A percentile compares a stretch with the other conserved stretches of the same genome.
These are phyloP conservation scores for Lactifluus echinatus DNA, from an alignment of 768 basidiomycete genomes.

Conservation along the genomic window DNA sequence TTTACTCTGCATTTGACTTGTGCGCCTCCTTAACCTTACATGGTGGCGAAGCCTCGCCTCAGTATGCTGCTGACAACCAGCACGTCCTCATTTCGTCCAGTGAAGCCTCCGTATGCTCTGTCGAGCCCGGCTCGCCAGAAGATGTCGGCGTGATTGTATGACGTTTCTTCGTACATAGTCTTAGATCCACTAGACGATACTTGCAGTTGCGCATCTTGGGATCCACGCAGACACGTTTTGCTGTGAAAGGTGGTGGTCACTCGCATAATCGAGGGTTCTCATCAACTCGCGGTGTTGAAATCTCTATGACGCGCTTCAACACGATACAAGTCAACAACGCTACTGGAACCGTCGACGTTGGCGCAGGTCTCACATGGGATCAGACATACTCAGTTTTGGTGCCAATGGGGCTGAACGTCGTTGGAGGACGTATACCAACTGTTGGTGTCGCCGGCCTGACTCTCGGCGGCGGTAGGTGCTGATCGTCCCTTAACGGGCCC, in stretches of 20 bases:
- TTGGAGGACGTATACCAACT: conserved; percentile 21
- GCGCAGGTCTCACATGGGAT: conserved; percentile 25
- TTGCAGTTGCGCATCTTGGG: conserved; percentile 8
- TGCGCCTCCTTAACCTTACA: not conserved
- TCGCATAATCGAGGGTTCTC: conserved; percentile 20
- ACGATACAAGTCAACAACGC: not conserved
- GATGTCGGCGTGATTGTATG: conserved; percentile 18
- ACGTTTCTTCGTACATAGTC: not conserved
- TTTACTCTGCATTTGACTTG: not conserved
- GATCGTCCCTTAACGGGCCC: not conserved
- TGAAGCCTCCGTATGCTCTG: conserved; percentile 14
- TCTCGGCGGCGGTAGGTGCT: conserved; percentile 22
- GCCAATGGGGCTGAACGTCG: conserved; percentile 16
- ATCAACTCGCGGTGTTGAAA: conserved; percentile 24
- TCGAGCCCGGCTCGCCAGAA: conserved; percentile 17
- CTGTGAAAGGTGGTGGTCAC: conserved; percentile 24
- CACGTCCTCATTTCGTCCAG: conserved; percentile 4
- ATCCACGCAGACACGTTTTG: conserved; percentile 1
- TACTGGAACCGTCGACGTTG: conserved; percentile 12
- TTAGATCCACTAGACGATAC: not conserved
- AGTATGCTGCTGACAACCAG: conserved; percentile 3
- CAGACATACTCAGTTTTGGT: conserved; percentile 19
- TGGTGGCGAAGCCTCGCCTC: conserved; percentile 1
- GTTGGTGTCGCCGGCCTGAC: conserved; percentile 22
- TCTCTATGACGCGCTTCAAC: conserved; percentile 22